Evolutionary conservation across 768 basidiomycete genomes (phyloP), one percentile per base, ranked within the genome.

Genomic region (Aureoboletus auriporus): DNA sequence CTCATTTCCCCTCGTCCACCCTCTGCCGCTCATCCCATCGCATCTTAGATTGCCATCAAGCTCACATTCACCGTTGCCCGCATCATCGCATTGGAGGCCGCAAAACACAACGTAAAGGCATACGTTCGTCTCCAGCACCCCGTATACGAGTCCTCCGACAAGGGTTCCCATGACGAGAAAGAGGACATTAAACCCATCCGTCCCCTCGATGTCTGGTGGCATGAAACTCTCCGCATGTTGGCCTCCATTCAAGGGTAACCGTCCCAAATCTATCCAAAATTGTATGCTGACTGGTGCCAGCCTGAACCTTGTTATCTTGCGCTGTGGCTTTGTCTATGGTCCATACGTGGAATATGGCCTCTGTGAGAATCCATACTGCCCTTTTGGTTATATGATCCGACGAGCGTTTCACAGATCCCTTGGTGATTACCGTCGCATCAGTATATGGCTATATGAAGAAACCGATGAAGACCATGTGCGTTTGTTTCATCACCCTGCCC

Each of bases 391-490:
- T 28, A 43, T 47, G 48, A 26, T 36, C 33, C 47, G 42, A 61
- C 51, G 42, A n/a, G 44, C 26, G 47, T 41, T 45, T 29, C 34
- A 16, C 57, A 89, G 88, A 88, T 53, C 73, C 85, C 16, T 76
- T 83, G 9, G 81, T 79, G 36, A 81, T 89, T 39, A 84, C 84
- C 1, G 82, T 91, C 11, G 85, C 81, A 9, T 78, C 86, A 11
- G 83, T 92, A 27, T 93, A 93, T 64, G 87, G 87, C 6, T 82
- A 87, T 61, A 72, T 89, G 65, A 80, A 89, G 62, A 83, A 87
- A 56, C 87, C 89, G 1, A 88, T 93, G 83, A 90, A 88, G 64
- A 86, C 83, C 9, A 73, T 92, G 88, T 91, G 58, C 55, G 83
- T 58, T 29, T 51, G 30, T 37, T 16, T 44, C 36, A 16, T n/a